These are phyloP conservation scores for Dendrobium officinale DNA, from an alignment of 106 monocot species.

Conservation along the genomic window DNA sequence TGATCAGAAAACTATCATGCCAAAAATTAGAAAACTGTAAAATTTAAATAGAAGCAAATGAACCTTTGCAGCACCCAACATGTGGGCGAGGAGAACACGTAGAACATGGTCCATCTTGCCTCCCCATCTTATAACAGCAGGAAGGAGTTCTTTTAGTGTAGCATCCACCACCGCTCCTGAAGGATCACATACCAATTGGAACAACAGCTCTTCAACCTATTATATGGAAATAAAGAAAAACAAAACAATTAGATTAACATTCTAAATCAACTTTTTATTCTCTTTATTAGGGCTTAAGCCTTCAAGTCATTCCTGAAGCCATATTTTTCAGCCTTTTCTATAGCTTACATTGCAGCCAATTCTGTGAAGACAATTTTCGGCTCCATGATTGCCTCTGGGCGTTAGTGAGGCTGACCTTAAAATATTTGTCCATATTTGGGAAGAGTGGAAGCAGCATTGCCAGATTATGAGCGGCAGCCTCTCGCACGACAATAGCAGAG, in stretches of 20 bases:
- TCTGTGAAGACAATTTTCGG: conserved; percentile 81
- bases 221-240: conserved; percentile 8
- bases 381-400: conserved; percentile 92
- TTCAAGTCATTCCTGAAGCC: conserved; percentile 41
- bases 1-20: not conserved
- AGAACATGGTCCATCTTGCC: conserved; percentile 78
- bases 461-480: conserved; percentile 91
- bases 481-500: conserved; percentile 87
- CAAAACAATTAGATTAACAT: conserved; percentile 16
- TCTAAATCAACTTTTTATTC: conserved; percentile 7
- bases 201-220: conserved; percentile 95
- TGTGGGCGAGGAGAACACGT: conserved; percentile 65
- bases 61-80: conserved; percentile 80
- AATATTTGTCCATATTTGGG: conserved; percentile 96
- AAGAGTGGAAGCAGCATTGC: conserved; percentile 91
- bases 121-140: conserved; percentile 85
- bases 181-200: conserved; percentile 89
- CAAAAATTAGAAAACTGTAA: not conserved
- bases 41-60: not conserved
- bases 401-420: conserved; percentile 96
- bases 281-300: conserved; percentile 31
- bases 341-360: conserved; percentile 86
- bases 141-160: conserved; percentile 73
- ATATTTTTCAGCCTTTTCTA: conserved; percentile 54
- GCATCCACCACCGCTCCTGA: conserved; percentile 86